Evolutionary conservation across 257 asterid genomes (phyloP), one percentile per base, ranked within the genome.

Genomic region (Eucommia ulmoides): DNA sequence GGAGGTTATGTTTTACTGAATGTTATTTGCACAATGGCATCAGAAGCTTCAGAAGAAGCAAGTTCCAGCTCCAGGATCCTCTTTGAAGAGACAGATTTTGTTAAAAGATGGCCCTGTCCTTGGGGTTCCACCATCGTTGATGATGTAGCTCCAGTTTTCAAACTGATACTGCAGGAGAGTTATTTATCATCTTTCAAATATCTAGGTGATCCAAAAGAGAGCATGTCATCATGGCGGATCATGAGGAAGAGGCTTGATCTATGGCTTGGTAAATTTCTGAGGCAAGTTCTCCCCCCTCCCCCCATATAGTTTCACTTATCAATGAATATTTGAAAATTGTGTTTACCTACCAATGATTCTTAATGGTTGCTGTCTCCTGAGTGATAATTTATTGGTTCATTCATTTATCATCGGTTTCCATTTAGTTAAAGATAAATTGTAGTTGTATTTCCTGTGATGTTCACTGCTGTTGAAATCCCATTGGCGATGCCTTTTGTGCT

Each of bases 21-120:
- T 0, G 19, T 20, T 45, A 50, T 23, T 61, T 60, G 45, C 50
- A 53, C 61, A 59, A 24, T 63, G n/a, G 50, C 60, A 45, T 56
- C 55, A 66, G 83, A 73, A 65, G 56, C 61, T 61, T 75, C 79
- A 42, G 81, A 62, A 49, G 75, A 71, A 47, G n/a, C n/a, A n/a
- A 50, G 63, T 41, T 67, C 79, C 59, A 64, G 69, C 54, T 66
- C 85, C 21, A 66, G 55, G 33, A 54, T 66, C 64, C 45, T 65
- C 16, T 52, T 23, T 55, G 64, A 78, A 48, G 69, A 66, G 72
- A 67, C 71, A 69, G 76, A 68, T 49, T 64, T 55, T 45, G 65
- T 45, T 54, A 80, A 80, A 75, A 74, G 55, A 67, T 85, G 98
- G 98, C 74, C 57, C 38, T 89, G 98, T 64, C 94, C 96, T 56